Conservation (phyloP, 1,139 yeast species). For the Tardiomyces digboiensis region DNA sequence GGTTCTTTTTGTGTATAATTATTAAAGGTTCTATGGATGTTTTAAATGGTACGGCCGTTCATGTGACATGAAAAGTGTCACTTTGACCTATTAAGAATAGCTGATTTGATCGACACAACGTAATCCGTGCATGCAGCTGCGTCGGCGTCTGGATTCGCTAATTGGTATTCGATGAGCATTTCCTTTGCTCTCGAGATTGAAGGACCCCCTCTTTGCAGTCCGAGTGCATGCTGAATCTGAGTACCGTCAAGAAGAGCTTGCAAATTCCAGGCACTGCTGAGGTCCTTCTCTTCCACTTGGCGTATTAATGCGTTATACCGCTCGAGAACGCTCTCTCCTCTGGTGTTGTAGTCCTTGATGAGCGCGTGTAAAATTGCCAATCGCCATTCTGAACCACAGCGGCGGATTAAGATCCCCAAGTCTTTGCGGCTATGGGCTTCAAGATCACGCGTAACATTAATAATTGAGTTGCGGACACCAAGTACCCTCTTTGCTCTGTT, state of each 20-base stretch:
- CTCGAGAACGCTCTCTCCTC: conserved; percentile 1
- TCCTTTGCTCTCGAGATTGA: conserved; percentile 61
- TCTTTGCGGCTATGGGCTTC: conserved; percentile 21
- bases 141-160: conserved; percentile 52
- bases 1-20: not conserved
- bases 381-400: conserved; percentile 43
- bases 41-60: not conserved
- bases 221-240: conserved; percentile 40
- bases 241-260: conserved; percentile 45
- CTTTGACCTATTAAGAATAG: not conserved
- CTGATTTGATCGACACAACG: conserved; percentile 7
- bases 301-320: conserved; percentile 8
- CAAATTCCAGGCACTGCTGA: conserved; percentile 23
- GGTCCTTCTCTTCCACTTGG: conserved; percentile 11
- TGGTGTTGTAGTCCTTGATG: conserved; percentile 6
- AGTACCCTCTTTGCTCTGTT: conserved; percentile 17
- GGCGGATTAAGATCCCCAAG: conserved; percentile 50
- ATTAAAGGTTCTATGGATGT: not conserved
- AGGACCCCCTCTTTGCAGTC: conserved; percentile 62
- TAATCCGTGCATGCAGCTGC: conserved; percentile 38
- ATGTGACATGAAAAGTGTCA: too few relatives aligned
- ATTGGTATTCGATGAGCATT: conserved; percentile 58
- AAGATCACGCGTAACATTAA: not conserved
- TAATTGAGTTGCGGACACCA: not conserved
- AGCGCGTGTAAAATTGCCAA: conserved; percentile 29